Percentiles rank a stretch among this genome's conserved stretches.
Evolutionary conservation across 2,329 filamentous ascomycete species (phyloP).

Genomic region (Graphilbum ipis-grandicollis): DNA sequence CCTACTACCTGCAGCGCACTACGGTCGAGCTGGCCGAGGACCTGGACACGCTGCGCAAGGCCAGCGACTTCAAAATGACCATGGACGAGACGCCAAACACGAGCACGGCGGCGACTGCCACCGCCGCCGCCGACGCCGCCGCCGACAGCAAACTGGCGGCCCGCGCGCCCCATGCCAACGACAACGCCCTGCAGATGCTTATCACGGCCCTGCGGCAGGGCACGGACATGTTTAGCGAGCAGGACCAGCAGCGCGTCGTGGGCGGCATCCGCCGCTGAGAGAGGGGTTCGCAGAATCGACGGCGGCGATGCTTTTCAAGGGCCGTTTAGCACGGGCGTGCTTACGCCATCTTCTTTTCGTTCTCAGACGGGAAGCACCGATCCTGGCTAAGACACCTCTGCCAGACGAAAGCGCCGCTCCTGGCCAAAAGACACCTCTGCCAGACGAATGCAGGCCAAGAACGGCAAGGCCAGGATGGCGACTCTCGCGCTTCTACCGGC

Average conservation of each 20-base stretch:
- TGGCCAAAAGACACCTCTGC: too few relatives aligned
- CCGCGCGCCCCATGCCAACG: conserved; percentile 22
- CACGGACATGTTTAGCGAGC: conserved; percentile 37
- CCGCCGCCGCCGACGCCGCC: not conserved
- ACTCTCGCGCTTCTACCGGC: too few relatives aligned
- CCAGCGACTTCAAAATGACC: conserved; percentile 49
- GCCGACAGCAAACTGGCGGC: not conserved
- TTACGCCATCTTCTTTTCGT: too few relatives aligned
- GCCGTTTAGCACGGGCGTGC: too few relatives aligned
- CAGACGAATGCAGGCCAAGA: too few relatives aligned
- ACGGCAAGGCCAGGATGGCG: too few relatives aligned
- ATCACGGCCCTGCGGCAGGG: conserved; percentile 54
- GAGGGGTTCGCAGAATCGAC: not conserved
- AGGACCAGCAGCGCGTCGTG: conserved; percentile 21
- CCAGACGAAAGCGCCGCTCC: too few relatives aligned
- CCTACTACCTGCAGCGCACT: conserved; percentile 51
- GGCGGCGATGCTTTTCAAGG: not conserved
- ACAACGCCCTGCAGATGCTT: conserved; percentile 29
- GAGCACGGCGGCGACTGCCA: not conserved
- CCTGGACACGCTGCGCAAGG: conserved; percentile 49
- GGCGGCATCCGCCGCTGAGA: too few relatives aligned
- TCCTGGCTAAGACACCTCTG: too few relatives aligned
- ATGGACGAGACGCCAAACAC: conserved; percentile 31
- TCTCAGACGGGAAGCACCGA: too few relatives aligned
- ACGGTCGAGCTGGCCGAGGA: conserved; percentile 59